These are phyloP conservation scores for Sistotremastrum niveocremeum DNA, from an alignment of 768 basidiomycete genomes.

Conservation along the genomic window DNA sequence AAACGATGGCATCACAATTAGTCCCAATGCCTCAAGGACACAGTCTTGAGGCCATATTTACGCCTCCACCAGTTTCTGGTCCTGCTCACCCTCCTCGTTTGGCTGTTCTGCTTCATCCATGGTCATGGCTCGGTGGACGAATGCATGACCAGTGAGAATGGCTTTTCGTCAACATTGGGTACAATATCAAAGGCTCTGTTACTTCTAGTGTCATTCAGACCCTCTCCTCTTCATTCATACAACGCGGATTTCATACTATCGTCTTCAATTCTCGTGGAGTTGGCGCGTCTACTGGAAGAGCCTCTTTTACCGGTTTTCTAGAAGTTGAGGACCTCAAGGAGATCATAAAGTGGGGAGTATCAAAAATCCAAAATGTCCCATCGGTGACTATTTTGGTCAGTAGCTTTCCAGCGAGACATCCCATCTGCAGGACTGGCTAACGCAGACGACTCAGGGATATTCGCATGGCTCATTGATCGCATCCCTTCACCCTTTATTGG, in stretches of 20 bases:
- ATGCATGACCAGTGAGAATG: conserved; percentile 62
- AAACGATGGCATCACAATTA: too few species aligned
- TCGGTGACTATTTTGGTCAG: conserved; percentile 50
- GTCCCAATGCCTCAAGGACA: too few species aligned
- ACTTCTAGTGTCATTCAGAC: conserved; percentile 24
- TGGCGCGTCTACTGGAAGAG: conserved; percentile 57
- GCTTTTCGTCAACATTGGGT: neutral
- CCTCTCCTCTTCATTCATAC: conserved; percentile 22
- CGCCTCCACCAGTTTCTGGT: too few species aligned
- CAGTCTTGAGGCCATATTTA: neutral
- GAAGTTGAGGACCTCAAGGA: conserved; percentile 62
- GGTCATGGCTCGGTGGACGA: conserved; percentile 72
- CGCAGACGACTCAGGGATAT: conserved; percentile 45
- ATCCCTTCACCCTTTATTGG: conserved; percentile 46
- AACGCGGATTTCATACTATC: conserved; percentile 41
- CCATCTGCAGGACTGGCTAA: conserved; percentile 2
- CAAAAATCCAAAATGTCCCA: conserved; percentile 26
- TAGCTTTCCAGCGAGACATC: conserved; percentile 4
- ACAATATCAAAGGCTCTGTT: neutral
- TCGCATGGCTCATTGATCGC: conserved; percentile 68
- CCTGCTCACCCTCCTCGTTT: neutral
- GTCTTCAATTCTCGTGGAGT: conserved; percentile 71
- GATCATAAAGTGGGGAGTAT: conserved; percentile 41
- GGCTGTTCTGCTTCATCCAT: conserved; percentile 69
- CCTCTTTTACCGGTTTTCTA: conserved; percentile 55